Percentiles rank a stretch among this genome's conserved stretches.
Conservation (phyloP, 306 rosid species). For the Sophora flavescens region DNA sequence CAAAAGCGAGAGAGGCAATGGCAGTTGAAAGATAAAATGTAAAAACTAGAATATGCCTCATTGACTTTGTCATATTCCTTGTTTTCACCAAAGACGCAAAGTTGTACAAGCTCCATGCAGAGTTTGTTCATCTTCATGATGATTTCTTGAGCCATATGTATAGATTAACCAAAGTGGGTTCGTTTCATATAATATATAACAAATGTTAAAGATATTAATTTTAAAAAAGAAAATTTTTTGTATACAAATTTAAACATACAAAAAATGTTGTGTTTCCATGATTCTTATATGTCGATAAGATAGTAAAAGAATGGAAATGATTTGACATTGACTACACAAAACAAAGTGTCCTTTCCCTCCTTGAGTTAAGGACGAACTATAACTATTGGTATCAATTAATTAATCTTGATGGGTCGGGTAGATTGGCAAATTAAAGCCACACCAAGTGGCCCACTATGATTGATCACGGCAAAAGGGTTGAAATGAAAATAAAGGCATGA, state of each 20-base stretch:
- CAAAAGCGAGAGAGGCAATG: background rate
- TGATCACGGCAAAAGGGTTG: conserved; percentile 2
- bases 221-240: background rate
- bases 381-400: conserved; percentile 12
- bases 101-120: conserved; percentile 24
- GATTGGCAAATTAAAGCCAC: conserved; percentile 43
- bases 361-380: background rate
- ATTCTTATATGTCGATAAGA: background rate
- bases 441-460: conserved; percentile 30
- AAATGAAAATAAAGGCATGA: conserved; percentile 16
- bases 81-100: conserved; percentile 42
- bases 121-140: background rate
- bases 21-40: conserved; percentile 17
- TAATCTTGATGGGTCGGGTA: conserved; percentile 19
- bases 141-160: background rate
- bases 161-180: background rate
- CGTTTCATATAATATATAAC: background rate
- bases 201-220: background rate
- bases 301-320: conserved; percentile 13
- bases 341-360: background rate
- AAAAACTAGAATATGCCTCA: background rate
- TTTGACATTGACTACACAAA: conserved; percentile 28
- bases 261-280: background rate
- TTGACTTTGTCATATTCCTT: conserved; percentile 39
- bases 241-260: background rate